These are phyloP conservation scores for Candida wancherniae DNA, from an alignment of 805 yeast genomes.

Conservation along the genomic window DNA sequence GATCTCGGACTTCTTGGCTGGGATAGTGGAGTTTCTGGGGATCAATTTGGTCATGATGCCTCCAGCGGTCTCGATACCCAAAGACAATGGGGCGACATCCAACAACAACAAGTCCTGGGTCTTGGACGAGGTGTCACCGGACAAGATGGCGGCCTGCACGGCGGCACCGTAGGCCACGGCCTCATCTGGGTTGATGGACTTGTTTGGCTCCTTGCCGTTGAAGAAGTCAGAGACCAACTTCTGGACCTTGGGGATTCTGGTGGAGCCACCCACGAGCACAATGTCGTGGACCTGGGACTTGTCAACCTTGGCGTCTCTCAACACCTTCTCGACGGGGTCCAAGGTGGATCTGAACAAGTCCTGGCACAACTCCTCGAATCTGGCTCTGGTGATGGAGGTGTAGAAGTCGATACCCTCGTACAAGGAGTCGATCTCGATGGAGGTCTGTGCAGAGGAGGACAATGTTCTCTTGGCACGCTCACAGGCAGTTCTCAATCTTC, in stretches of 20 bases:
- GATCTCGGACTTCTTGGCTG: slow-evolving; percentile 91
- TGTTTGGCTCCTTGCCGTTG: slow-evolving; percentile 96
- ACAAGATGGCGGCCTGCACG: slow-evolving; percentile 93
- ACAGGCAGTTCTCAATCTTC: slow-evolving; percentile 98
- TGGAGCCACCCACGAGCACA: slow-evolving; percentile 95
- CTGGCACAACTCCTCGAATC: slow-evolving; percentile 95
- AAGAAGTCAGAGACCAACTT: slow-evolving; percentile 93
- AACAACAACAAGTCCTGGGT: slow-evolving; percentile 88
- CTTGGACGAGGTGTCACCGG: slow-evolving; percentile 95
- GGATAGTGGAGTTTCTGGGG: slow-evolving; percentile 92
- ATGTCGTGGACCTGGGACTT: slow-evolving; percentile 88
- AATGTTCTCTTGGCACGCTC: slow-evolving; percentile 99
- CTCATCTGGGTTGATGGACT: slow-evolving; percentile 96
- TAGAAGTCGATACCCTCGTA: slow-evolving; percentile 95
- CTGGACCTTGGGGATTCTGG: slow-evolving; percentile 97
- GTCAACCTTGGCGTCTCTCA: slow-evolving; percentile 85
- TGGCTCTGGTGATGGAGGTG: slow-evolving; percentile 94
- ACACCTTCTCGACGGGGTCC: slow-evolving; percentile 93
- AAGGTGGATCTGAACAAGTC: slow-evolving; percentile 90
- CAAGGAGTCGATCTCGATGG: slow-evolving; percentile 91
- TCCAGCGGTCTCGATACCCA: slow-evolving; percentile 96
- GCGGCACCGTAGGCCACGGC: slow-evolving; percentile 99
- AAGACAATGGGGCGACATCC: slow-evolving; percentile 90
- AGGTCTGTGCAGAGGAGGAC: slow-evolving; percentile 92
- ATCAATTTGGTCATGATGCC: slow-evolving; percentile 96